Evolutionary conservation across 2,329 filamentous ascomycete species (phyloP).

Genomic region (Paraphaeosphaeria sporulosa): DNA sequence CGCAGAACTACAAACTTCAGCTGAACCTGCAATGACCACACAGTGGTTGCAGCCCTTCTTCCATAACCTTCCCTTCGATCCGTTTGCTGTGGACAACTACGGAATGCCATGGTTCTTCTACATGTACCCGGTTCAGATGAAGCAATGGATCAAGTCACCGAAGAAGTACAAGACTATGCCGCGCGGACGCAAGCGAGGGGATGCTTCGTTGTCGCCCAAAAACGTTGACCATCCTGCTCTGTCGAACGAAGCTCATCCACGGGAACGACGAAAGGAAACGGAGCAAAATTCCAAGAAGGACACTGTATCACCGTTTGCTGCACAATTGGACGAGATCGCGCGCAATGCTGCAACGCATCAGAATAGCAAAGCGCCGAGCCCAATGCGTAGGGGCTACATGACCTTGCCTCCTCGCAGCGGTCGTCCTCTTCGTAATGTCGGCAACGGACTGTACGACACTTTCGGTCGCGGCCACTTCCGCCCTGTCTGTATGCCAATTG

Average conservation of each 20-base stretch:
- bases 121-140: slow-evolving; percentile 37
- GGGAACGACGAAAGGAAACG: slow-evolving; percentile 15
- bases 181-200: slow-evolving; percentile 16
- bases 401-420: slow-evolving; percentile 19
- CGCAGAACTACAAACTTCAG: not conserved
- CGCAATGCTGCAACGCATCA: slow-evolving; percentile 11
- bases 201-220: slow-evolving; percentile 3
- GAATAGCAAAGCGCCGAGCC: slow-evolving; percentile 2
- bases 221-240: not conserved
- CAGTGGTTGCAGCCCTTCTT: slow-evolving; percentile 6
- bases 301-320: slow-evolving; percentile 3
- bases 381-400: slow-evolving; percentile 1
- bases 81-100: slow-evolving; percentile 32
- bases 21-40: not conserved
- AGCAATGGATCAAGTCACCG: slow-evolving; percentile 23
- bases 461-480: slow-evolving; percentile 18
- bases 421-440: slow-evolving; percentile 14
- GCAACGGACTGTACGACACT: slow-evolving; percentile 35
- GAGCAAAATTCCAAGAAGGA: not conserved
- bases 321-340: slow-evolving; percentile 18
- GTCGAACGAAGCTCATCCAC: slow-evolving; percentile 10
- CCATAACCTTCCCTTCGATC: slow-evolving; percentile 20
- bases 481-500: slow-evolving; percentile 35
- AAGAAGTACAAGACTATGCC: slow-evolving; percentile 20
- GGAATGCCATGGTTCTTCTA: slow-evolving; percentile 39